Base-by-base conservation (phyloP, 1,284 basidiomycete species). In the Leccinum variabile region DNA sequence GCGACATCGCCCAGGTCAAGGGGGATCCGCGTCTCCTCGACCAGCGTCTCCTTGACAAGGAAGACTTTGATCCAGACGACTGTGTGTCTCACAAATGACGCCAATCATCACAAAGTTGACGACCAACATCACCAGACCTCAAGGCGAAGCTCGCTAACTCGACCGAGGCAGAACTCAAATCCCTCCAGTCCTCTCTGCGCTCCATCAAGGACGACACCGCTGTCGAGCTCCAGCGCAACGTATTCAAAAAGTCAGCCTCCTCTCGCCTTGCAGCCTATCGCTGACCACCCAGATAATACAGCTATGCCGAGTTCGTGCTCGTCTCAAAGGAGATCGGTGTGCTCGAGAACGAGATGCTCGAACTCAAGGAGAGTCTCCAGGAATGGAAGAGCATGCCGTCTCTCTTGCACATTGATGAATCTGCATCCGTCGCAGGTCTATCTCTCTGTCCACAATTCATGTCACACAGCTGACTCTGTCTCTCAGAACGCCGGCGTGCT, bases 271-370 rank as follows among this genome's bases (percentile, higher is more conserved):
- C 8, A 22, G 4, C 39, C 53, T 18, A 52, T 33, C 30, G 8
- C 53, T 67, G 41, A 68, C 54, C 41, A 14, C 30, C n/a, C 32
- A 28, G 7, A 39, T 57, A 35, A 68, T 59, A 13, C 69, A 96
- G 94, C 77, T 99, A 98, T 72, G 90, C 94, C 46, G 95, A 98
- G 72, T 98, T 99, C 72, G 94, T 99, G 55, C 84, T 91, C 54
- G 94, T 99, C 54, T 97, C 95, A 8, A 99, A 98, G 72, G 97
- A 99, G 77, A 97, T 99, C 54, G 91, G 93, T 7, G 91, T 92
- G 0, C 84, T 99, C 11, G 97, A 99, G 79, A 98, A 97, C 73
- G 96, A 98, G 75, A 94, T 98, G 92, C 84, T 98, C 41, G 96
- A 98, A 73, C 87, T 99, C 74, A 98, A 98, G 74, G 94, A 97